These are phyloP conservation scores for Phialophora tarda DNA, from an alignment of 2,329 filamentous ascomycete species.

Conservation along the genomic window DNA sequence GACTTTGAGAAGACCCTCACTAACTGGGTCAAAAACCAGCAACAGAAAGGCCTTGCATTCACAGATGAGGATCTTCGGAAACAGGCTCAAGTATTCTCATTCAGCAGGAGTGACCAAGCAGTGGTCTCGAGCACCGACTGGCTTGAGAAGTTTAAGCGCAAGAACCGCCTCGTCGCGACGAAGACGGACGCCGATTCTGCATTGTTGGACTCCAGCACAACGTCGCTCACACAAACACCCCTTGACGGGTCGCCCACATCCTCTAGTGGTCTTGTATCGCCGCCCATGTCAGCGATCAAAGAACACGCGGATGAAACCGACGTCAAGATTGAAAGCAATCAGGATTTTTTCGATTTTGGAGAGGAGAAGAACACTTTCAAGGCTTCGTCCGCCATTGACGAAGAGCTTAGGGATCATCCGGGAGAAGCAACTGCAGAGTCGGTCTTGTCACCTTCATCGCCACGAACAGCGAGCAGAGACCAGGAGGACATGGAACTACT, in stretches of 20 bases:
- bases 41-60: constrained; percentile 66
- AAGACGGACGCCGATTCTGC: constrained; percentile 56
- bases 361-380: constrained; percentile 64
- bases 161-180: constrained; percentile 69
- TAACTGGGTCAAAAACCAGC: constrained; percentile 83
- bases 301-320: constrained; percentile 60
- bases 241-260: constrained; percentile 74
- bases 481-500: constrained; percentile 16
- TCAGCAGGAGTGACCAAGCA: constrained; percentile 39
- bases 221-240: constrained; percentile 67
- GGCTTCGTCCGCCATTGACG: constrained; percentile 64
- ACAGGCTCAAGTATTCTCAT: constrained; percentile 38
- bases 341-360: constrained; percentile 65
- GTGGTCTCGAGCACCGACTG: constrained; percentile 69
- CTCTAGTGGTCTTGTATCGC: constrained; percentile 68
- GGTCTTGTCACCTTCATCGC: constrained; percentile 30
- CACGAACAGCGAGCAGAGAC: constrained; percentile 25
- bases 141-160: constrained; percentile 96
- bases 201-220: constrained; percentile 52
- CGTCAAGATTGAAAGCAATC: constrained; percentile 63
- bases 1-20: constrained; percentile 91
- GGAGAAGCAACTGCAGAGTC: constrained; percentile 47
- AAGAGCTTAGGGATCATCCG: constrained; percentile 64
- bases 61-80: constrained; percentile 39
- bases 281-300: constrained; percentile 71